Percentiles rank a stretch among this genome's conserved stretches.
These are phyloP conservation scores for Annona cherimola DNA, from an alignment of 164 flowering plant species.

Conservation along the genomic window DNA sequence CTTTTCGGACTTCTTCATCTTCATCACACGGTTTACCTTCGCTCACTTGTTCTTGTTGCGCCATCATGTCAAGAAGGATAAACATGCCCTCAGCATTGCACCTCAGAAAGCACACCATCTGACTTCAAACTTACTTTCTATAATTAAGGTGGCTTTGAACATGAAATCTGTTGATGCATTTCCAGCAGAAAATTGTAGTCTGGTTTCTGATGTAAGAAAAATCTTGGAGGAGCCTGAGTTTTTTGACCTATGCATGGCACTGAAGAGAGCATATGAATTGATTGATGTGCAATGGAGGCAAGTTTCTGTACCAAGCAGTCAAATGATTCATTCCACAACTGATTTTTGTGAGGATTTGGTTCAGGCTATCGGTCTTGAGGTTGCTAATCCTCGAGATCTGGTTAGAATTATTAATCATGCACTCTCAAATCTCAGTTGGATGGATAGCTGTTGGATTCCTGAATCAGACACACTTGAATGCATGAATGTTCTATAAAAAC, in stretches of 20 bases:
- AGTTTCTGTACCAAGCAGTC: slow-evolving; percentile 5
- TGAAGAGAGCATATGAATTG: slow-evolving; percentile 35
- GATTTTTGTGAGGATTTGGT: slow-evolving; percentile 12
- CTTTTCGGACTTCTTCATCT: slow-evolving; percentile 63
- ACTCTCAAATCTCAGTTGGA: slow-evolving; percentile 20
- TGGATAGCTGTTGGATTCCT: slow-evolving; percentile 11
- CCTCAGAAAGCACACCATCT: slow-evolving; percentile 27
- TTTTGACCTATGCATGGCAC: slow-evolving; percentile 30
- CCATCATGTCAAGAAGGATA: slow-evolving; percentile 14
- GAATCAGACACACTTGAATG: slow-evolving; percentile 12
- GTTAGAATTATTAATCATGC: slow-evolving; percentile 34
- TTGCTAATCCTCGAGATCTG: slow-evolving; percentile 45
- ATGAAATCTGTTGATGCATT: slow-evolving; percentile 33
- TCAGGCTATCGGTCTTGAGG: slow-evolving; percentile 13
- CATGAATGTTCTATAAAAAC: slow-evolving; percentile 1
- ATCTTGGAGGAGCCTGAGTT: slow-evolving; percentile 40
- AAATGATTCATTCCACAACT: neutral
- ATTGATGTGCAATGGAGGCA: slow-evolving; percentile 20
- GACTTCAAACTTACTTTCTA: slow-evolving; percentile 41
- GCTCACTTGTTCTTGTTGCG: slow-evolving; percentile 50
- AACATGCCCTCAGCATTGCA: slow-evolving; percentile 6
- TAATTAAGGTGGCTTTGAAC: slow-evolving; percentile 33
- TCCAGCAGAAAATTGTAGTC: slow-evolving; percentile 3
- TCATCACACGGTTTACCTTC: slow-evolving; percentile 49
- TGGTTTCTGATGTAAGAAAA: slow-evolving; percentile 30